Evolutionary conservation across 1,139 yeast species (phyloP).

Genomic region (Suhomyces chickasaworum): DNA sequence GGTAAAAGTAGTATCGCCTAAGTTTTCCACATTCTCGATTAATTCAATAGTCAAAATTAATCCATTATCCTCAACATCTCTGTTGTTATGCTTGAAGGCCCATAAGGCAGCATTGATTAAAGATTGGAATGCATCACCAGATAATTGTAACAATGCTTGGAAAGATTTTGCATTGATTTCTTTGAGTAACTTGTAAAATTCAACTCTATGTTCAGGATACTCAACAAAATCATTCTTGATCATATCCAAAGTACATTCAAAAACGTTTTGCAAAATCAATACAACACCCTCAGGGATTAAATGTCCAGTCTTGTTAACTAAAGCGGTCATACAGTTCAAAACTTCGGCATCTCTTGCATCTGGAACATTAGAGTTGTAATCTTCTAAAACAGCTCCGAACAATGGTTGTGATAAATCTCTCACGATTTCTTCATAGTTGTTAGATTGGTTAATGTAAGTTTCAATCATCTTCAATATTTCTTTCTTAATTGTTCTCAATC

Average conservation of each 20-base stretch:
- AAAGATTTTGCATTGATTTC: constrained; percentile 86
- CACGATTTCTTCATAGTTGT: constrained; percentile 82
- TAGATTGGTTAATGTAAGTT: constrained; percentile 84
- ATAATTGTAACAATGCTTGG: constrained; percentile 81
- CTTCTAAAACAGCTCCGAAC: constrained; percentile 83
- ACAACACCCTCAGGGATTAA: constrained; percentile 91
- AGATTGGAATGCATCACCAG: constrained; percentile 89
- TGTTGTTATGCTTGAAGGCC: constrained; percentile 96
- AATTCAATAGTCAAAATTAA: constrained; percentile 79
- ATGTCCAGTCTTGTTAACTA: constrained; percentile 83
- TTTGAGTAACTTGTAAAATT: constrained; percentile 84
- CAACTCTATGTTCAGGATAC: constrained; percentile 97
- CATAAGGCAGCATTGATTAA: constrained; percentile 92
- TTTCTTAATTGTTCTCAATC: constrained; percentile 92
- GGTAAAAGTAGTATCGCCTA: constrained; percentile 77
- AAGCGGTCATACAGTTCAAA: constrained; percentile 88
- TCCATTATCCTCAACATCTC: constrained; percentile 94
- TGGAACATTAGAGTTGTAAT: constrained; percentile 85
- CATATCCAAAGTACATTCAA: constrained; percentile 94
- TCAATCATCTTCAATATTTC: constrained; percentile 90
- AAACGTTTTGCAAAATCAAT: constrained; percentile 82
- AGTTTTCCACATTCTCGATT: constrained; percentile 76
- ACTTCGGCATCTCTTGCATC: constrained; percentile 99
- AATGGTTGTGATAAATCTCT: constrained; percentile 82
- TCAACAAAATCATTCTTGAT: constrained; percentile 93